Percentiles rank a stretch among this genome's conserved stretches.
Conservation (phyloP, 1,284 basidiomycete genomes). For the Neotropicomus parvogracilis region DNA sequence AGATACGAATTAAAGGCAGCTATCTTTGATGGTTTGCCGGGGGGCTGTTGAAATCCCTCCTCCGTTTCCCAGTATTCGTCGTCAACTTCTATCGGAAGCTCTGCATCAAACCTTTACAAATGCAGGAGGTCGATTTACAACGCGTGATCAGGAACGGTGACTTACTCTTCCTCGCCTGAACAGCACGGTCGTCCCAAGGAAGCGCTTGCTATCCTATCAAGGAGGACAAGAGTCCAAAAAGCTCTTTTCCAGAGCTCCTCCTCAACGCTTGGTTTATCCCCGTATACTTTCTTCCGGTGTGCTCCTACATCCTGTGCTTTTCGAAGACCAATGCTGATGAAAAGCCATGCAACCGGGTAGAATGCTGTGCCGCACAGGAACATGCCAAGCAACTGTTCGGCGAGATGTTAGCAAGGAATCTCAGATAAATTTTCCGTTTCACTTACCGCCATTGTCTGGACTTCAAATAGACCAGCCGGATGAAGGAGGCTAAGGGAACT, state of each 20-base stretch:
- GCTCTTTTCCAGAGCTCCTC: slow-evolving; percentile 78
- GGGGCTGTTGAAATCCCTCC: slow-evolving; percentile 60
- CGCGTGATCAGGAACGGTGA: slow-evolving; percentile 8
- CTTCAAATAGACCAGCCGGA: slow-evolving; percentile 67
- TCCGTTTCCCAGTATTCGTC: slow-evolving; percentile 79
- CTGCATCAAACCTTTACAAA: slow-evolving; percentile 64
- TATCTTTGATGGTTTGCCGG: slow-evolving; percentile 55
- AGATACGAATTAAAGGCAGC: slow-evolving; percentile 65
- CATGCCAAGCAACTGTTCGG: slow-evolving; percentile 41
- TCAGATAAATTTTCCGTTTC: neutral
- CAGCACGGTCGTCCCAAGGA: slow-evolving; percentile 69
- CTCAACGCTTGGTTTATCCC: slow-evolving; percentile 43
- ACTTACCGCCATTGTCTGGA: slow-evolving; percentile 60
- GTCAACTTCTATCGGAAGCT: slow-evolving; percentile 77
- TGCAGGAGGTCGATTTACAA: slow-evolving; percentile 10
- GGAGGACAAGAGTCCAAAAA: slow-evolving; percentile 67
- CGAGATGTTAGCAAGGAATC: slow-evolving; percentile 3
- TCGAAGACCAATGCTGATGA: slow-evolving; percentile 64
- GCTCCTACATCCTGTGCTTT: slow-evolving; percentile 70
- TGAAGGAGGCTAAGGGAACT: slow-evolving; percentile 56
- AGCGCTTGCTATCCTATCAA: slow-evolving; percentile 63
- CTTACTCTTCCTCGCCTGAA: slow-evolving; percentile 77
- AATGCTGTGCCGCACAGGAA: slow-evolving; percentile 54
- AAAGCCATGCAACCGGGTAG: slow-evolving; percentile 61
- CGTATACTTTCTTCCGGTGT: slow-evolving; percentile 56